A percentile compares a stretch with the other conserved stretches of the same genome.
phyloP scores from a whole-genome alignment of 129 eudicot genomes.

The Flaveria trinervia region DNA sequence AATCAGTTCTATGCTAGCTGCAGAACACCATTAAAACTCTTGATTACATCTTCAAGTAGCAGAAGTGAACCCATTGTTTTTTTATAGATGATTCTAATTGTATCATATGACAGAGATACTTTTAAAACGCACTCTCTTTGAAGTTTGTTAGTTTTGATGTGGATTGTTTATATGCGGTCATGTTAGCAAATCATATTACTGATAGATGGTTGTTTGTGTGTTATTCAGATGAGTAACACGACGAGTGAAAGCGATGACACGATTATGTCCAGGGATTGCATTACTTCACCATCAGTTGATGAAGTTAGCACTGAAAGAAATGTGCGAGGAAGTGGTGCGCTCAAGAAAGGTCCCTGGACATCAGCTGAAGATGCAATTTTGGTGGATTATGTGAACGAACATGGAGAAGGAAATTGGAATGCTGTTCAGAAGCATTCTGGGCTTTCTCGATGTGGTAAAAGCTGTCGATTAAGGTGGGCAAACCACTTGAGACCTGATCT shows the following conservation, averaged over 20 bases:
- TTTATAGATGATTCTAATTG: neutral
- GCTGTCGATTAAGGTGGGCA: conserved; percentile 94
- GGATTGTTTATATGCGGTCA: neutral
- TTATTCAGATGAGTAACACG: conserved; percentile 54
- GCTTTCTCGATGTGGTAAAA: conserved; percentile 88
- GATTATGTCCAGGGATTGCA: conserved; percentile 35
- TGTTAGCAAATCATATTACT: neutral
- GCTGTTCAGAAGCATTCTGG: conserved; percentile 89
- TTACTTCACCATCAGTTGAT: conserved; percentile 54
- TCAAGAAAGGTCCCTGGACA: conserved; percentile 97
- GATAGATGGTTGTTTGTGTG: conserved; percentile 7
- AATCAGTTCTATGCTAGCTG: neutral
- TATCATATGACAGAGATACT: neutral
- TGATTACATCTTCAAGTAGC: neutral
- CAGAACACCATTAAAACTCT: neutral
- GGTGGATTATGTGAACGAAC: conserved; percentile 73
- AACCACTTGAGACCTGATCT: conserved; percentile 88
- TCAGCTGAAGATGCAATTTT: conserved; percentile 86
- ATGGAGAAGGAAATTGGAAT: conserved; percentile 97
- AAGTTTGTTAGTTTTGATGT: neutral
- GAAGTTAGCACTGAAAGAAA: conserved; percentile 58
- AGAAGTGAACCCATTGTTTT: neutral
- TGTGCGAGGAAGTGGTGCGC: conserved; percentile 37
- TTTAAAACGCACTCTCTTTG: neutral
- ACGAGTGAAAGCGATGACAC: conserved; percentile 66